Base-by-base conservation (phyloP, 1,284 basidiomycete genomes). In the Microbotryum scabiosae region DNA sequence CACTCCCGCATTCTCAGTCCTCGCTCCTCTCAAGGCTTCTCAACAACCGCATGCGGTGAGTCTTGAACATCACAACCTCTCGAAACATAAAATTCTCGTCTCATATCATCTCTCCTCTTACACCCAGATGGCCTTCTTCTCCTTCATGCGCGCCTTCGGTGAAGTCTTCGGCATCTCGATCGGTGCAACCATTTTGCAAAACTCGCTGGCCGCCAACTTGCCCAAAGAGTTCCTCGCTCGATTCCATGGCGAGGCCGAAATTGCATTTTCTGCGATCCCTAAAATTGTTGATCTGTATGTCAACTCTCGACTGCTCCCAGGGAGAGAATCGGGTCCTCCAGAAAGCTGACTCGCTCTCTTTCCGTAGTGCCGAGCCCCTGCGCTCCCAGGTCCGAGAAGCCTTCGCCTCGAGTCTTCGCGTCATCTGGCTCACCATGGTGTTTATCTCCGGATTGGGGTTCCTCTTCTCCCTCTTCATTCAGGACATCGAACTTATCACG, bases 191-290 rank as follows among this genome's bases (percentile, higher is more conserved):
- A 41, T 63, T 32, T 45, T 67, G 18, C 51, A 59, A 36, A 65
- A 61, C 52, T 28, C 52, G 32, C 50, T 67, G 8, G n/a, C 25
- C 6, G 25, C 28, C 25, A 28, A 26, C 1, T 51, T 65, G 1
- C 66, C 66, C 0, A 23, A 8, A 3, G 51, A 26, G 26, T 63
- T 60, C n/a, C 5, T 41, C 2, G 51, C 44, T 1, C 23, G 36
- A 43, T 18, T 57, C 30, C 50, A 49, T 3, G 55, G 60, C 48
- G 9, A 23, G 5, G 10, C n/a, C 26, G 50, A 47, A 25, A 82
- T 10, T 18, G 36, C 36, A 1, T 41, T 41, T 12, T 41, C 36
- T 18, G 36, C 36, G 36, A 41, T 41, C 3, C 36, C 36, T 12
- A 41, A 41, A 12, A 41, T 41, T 12, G 36, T 41, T 41, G 36